phyloP scores from a whole-genome alignment of 805 yeast genomes.

The Phaffomyces thermotolerans region DNA sequence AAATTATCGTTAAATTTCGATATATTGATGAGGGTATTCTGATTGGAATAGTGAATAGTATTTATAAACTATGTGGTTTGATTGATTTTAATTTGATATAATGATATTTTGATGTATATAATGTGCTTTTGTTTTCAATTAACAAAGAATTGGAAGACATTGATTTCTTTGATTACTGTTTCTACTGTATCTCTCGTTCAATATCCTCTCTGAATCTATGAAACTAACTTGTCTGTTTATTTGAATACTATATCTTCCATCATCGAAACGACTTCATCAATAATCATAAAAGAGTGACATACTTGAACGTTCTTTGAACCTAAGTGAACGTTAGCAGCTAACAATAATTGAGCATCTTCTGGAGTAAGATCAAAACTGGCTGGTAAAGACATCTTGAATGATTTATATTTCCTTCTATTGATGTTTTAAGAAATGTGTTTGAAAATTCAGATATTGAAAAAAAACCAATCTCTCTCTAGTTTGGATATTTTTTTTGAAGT shows the following conservation, averaged over 20 bases:
- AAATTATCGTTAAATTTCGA: not conserved
- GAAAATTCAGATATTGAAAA: conserved; percentile 7
- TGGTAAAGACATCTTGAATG: conserved; percentile 64
- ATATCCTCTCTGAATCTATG: not conserved
- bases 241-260: not conserved
- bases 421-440: conserved; percentile 2
- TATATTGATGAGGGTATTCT: not conserved
- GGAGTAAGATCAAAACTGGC: conserved; percentile 89
- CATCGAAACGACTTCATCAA: not conserved
- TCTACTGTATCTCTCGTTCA: not conserved
- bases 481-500: not conserved
- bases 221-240: not conserved
- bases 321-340: conserved; percentile 99
- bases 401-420: conserved; percentile 11
- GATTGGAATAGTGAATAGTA: no score
- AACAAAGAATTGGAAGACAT: no score
- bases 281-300: conserved; percentile 34
- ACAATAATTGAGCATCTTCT: conserved; percentile 97
- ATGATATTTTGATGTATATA: not conserved
- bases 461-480: conserved; percentile 1
- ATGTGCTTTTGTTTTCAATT: no score
- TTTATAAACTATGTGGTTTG: no score
- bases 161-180: no score
- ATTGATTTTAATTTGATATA: no score
- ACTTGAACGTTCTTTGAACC: conserved; percentile 99